Conservation (phyloP, 1,284 basidiomycete genomes). For the Bjerkandera adusta region DNA sequence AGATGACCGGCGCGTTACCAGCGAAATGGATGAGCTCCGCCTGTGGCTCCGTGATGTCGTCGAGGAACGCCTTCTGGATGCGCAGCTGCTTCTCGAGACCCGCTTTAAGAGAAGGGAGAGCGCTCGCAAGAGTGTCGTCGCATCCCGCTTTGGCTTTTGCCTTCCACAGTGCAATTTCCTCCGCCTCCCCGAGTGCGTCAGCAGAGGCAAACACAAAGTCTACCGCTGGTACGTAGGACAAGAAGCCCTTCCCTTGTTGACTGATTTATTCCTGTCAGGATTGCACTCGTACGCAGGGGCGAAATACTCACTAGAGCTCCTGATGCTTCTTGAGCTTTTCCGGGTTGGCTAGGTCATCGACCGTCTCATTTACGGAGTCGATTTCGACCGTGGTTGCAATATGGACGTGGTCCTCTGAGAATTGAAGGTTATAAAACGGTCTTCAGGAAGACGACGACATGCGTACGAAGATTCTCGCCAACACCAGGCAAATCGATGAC, state of each 20-base stretch:
- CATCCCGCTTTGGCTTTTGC: neutral
- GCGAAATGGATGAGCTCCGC: neutral
- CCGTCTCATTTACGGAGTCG: constrained; percentile 1
- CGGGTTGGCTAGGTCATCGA: constrained; percentile 8
- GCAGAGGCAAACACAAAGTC: constrained; percentile 10
- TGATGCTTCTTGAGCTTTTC: constrained; percentile 1
- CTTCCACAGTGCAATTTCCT: constrained; percentile 9
- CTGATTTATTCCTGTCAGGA: neutral
- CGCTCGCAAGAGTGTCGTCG: neutral
- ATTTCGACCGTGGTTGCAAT: constrained; percentile 6
- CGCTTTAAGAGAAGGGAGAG: neutral
- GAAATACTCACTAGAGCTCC: constrained; percentile 11
- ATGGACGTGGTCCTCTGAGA: constrained; percentile 11
- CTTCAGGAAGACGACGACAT: neutral
- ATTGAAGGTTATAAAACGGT: neutral
- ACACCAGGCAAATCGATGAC: constrained; percentile 8
- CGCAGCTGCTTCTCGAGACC: constrained; percentile 13
- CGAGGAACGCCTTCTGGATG: constrained; percentile 1
- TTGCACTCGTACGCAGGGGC: neutral
- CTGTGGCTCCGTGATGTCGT: neutral
- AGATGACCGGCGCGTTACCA: neutral
- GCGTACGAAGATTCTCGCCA: constrained; percentile 16
- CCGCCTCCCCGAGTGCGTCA: constrained; percentile 1
- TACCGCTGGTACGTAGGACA: constrained; percentile 5
- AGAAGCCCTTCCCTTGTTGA: constrained; percentile 8